Evolutionary conservation across 2,329 filamentous ascomycete species (phyloP).

Genomic region (Aspergillus neotritici): DNA sequence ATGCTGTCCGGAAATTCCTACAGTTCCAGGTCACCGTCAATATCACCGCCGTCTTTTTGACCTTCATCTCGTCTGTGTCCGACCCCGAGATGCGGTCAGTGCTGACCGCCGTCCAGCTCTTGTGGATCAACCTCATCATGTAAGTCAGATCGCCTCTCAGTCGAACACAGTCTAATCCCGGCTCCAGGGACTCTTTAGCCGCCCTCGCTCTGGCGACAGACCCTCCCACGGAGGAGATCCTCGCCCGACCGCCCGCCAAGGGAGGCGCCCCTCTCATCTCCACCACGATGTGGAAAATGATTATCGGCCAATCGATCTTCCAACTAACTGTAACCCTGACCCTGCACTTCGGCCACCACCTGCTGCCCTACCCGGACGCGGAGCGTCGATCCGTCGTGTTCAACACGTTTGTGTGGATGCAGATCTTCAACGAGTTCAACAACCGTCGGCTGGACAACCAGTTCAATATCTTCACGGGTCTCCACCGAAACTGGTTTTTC

Average conservation of each 20-base stretch:
- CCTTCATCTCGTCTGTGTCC: conserved; percentile 76
- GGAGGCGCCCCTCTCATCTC: conserved; percentile 65
- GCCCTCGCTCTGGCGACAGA: conserved; percentile 58
- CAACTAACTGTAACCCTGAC: conserved; percentile 72
- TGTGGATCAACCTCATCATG: conserved; percentile 95
- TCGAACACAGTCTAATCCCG: conserved; percentile 30
- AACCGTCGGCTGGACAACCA: conserved; percentile 87
- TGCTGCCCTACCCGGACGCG: conserved; percentile 46
- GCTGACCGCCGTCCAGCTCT: conserved; percentile 76
- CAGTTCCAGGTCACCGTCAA: conserved; percentile 66
- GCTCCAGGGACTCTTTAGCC: conserved; percentile 9
- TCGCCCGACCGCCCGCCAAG: conserved; percentile 70
- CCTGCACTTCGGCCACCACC: conserved; percentile 64
- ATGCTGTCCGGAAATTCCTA: conserved; percentile 60
- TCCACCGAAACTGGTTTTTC: conserved; percentile 78
- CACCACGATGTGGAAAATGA: conserved; percentile 97
- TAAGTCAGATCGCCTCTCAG: conserved; percentile 67
- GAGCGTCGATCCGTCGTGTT: conserved; percentile 78
- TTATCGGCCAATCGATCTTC: conserved; percentile 81
- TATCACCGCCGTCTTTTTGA: conserved; percentile 77
- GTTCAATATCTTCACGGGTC: conserved; percentile 87
- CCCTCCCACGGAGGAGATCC: conserved; percentile 68
- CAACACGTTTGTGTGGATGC: conserved; percentile 98
- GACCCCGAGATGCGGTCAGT: conserved; percentile 59
- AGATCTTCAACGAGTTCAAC: conserved; percentile 95